Evolutionary conservation across 2,329 filamentous ascomycete species (phyloP), one percentile per base, ranked within the genome.

Genomic region (Fusarium nisikadoi): DNA sequence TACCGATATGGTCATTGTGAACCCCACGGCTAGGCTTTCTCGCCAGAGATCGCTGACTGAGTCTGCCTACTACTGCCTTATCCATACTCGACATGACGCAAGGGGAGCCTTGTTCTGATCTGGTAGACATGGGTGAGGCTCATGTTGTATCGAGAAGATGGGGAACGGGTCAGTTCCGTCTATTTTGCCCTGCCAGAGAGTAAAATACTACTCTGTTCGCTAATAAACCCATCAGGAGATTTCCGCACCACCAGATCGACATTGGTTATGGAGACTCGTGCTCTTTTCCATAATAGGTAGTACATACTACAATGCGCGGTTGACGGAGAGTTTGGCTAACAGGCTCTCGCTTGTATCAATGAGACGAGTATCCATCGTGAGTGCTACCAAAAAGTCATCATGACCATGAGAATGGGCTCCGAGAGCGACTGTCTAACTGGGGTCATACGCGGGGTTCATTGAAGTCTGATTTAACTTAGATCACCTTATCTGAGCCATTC

Each of bases 11-110:
- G 47, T 49, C 41, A 47, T 43, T 42, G 50, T 45, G 49, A 71
- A 59, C 75, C 69, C 75, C 75, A 77, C 75, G 73, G 42, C 71
- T 65, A 76, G 75, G 75, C 75, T 75, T 76, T 76, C 68, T 75
- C 52, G 41, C 42, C 66, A 52, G 31, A 50, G 31, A 25, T 53
- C 23, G 39, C 14, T 33, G 55, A 39, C 35, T 57, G 55, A 70
- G 59, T 76, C 69, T 72, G 74, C 73, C 75, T 70, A 38, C 75
- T 70, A 38, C 42, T 46, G 36, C 25, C 36, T 41, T 39, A 31
- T 29, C 36, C 50, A 62, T 52, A 62, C 41, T 66, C 66, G 49
- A 50, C 65, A 73, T 77, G 74, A 75, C 71, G 75, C 75, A 75
- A 76, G 74, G 75, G 65, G 57, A 65, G 55, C 63, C 68, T 59